These are phyloP conservation scores for Cinnamomum chago DNA, from an alignment of 164 flowering plant species.

Conservation along the genomic window DNA sequence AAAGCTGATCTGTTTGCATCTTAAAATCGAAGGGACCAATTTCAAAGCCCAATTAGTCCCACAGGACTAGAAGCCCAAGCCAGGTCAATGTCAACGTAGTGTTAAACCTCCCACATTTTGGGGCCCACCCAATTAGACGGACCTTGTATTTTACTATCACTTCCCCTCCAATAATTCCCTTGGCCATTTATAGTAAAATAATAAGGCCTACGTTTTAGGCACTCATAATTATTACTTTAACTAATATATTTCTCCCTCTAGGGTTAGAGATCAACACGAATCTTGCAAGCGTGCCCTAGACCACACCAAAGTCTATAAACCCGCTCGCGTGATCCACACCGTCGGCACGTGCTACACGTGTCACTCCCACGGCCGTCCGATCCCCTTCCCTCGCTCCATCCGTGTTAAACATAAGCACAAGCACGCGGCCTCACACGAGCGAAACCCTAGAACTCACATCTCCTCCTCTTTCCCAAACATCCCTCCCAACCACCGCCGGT, in stretches of 20 bases:
- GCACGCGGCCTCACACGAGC: slow-evolving; percentile 37
- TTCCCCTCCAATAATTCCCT: too few relatives aligned
- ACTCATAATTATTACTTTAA: too few relatives aligned
- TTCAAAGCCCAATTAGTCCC: too few relatives aligned
- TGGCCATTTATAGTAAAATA: too few relatives aligned
- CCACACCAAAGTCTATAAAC: not conserved
- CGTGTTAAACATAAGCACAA: slow-evolving; percentile 26
- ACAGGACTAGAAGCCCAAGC: too few relatives aligned
- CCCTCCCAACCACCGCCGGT: slow-evolving; percentile 14
- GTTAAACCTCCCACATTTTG: too few relatives aligned
- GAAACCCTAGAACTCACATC: slow-evolving; percentile 23
- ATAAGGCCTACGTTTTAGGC: too few relatives aligned
- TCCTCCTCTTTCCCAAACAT: slow-evolving; percentile 11
- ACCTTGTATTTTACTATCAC: too few relatives aligned
- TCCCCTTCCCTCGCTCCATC: slow-evolving; percentile 12
- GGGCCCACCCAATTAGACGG: too few relatives aligned
- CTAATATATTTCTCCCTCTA: not conserved
- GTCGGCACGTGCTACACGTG: slow-evolving; percentile 31
- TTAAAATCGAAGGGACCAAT: too few relatives aligned
- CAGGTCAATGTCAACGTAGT: too few relatives aligned
- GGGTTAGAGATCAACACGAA: slow-evolving; percentile 1
- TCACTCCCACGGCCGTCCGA: slow-evolving; percentile 21
- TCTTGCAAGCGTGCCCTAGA: slow-evolving; percentile 1
- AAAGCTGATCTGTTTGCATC: too few relatives aligned
- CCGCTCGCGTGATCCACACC: slow-evolving; percentile 11